Evolutionary conservation across 2,329 filamentous ascomycete genomes (phyloP).

Genomic region (Xylariaceae sp.): DNA sequence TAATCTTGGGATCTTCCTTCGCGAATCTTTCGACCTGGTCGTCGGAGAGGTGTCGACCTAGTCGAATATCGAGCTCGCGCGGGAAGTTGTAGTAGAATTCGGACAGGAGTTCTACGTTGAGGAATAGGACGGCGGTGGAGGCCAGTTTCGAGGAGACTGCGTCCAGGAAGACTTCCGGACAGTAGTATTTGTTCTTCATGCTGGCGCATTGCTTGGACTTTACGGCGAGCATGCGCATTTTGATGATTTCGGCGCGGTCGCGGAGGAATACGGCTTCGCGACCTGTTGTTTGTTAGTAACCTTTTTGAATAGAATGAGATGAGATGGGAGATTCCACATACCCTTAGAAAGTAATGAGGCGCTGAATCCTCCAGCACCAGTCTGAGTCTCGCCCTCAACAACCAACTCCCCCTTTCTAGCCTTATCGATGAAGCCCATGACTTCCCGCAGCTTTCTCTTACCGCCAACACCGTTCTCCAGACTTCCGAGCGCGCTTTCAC

Average conservation of each 20-base stretch:
- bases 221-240: conserved; percentile 80
- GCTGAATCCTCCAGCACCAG: conserved; percentile 90
- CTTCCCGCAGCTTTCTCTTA: conserved; percentile 78
- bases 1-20: conserved; percentile 85
- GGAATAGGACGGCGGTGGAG: conserved; percentile 89
- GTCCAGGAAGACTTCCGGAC: conserved; percentile 96
- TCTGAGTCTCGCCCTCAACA: conserved; percentile 75
- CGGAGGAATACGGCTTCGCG: conserved; percentile 91
- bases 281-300: conserved; percentile 45
- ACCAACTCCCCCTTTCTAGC: conserved; percentile 79
- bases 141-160: conserved; percentile 93
- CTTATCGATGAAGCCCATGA: conserved; percentile 85
- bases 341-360: conserved; percentile 77
- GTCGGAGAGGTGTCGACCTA: conserved; percentile 73
- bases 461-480: conserved; percentile 77
- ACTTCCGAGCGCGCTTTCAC: conserved; percentile 68
- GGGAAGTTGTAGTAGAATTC: conserved; percentile 99
- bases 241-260: conserved; percentile 83
- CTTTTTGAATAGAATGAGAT: not conserved
- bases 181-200: conserved; percentile 89
- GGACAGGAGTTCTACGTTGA: conserved; percentile 92
- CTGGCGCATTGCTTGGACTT: conserved; percentile 85
- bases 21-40: conserved; percentile 86
- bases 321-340: conserved; percentile 43
- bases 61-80: conserved; percentile 78